Evolutionary conservation across 192 early-diverging fungal genomes (phyloP).

Genomic region (Coemansia sp.): DNA sequence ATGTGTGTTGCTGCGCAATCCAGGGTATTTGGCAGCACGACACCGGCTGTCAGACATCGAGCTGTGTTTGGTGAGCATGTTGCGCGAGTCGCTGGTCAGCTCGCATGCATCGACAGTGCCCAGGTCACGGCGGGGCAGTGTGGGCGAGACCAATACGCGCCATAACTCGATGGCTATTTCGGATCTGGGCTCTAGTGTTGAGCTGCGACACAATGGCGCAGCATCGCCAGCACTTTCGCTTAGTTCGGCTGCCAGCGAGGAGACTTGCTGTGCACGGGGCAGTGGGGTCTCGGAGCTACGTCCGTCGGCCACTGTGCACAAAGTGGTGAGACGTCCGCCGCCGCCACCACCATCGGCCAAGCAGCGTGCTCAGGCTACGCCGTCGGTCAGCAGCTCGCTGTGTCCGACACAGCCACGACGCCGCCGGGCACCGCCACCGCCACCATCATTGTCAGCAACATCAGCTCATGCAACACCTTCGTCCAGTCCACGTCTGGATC

Average conservation of each 20-base stretch:
- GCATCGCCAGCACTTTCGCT: constrained; percentile 40
- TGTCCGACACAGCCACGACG: constrained; percentile 12
- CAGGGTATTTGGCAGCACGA: constrained; percentile 44
- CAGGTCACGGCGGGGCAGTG: constrained; percentile 30
- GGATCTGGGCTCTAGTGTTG: constrained; percentile 10
- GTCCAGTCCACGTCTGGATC: background rate
- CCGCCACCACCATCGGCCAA: constrained; percentile 22
- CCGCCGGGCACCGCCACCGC: constrained; percentile 36
- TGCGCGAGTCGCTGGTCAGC: constrained; percentile 46
- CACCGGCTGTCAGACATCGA: constrained; percentile 53
- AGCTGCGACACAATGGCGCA: constrained; percentile 8
- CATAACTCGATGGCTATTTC: constrained; percentile 30
- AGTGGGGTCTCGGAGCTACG: constrained; percentile 5
- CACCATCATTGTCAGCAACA: constrained; percentile 10
- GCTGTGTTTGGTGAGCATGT: constrained; percentile 46
- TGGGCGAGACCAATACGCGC: constrained; percentile 34
- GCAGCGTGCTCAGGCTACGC: constrained; percentile 3
- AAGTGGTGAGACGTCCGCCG: constrained; percentile 16
- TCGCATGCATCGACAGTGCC: constrained; percentile 13
- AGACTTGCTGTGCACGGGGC: constrained; percentile 32
- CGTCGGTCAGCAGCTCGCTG: constrained; percentile 4
- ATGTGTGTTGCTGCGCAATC: constrained; percentile 65
- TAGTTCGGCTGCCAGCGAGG: constrained; percentile 43
- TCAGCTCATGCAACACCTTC: background rate
- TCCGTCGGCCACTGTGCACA: background rate